A percentile compares a stretch with the other conserved stretches of the same genome.
phyloP scores from a whole-genome alignment of 768 basidiomycete species.

The Epithele typhae region DNA sequence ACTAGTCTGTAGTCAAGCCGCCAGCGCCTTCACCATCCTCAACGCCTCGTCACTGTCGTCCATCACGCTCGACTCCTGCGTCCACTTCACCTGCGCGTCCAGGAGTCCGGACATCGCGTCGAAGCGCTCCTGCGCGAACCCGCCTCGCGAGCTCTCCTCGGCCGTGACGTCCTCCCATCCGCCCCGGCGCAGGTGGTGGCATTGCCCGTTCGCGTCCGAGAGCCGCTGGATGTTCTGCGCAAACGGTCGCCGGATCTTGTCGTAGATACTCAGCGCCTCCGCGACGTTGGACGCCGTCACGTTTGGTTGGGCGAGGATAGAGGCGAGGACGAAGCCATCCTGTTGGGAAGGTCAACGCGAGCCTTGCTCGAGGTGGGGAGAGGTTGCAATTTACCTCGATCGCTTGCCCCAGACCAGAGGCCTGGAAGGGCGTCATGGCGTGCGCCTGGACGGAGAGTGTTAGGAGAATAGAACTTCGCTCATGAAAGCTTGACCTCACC shows the following conservation, averaged over 20 bases:
- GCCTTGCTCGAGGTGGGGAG: constrained; percentile 7
- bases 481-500: constrained; percentile 11
- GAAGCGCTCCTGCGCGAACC: background rate
- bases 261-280: background rate
- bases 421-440: constrained; percentile 15
- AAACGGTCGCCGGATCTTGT: constrained; percentile 2
- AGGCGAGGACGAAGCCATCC: background rate
- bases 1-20: too few relatives aligned
- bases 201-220: background rate
- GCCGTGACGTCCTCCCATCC: background rate
- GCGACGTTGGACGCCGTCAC: background rate
- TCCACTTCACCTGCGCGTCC: background rate
- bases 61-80: background rate
- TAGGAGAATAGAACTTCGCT: background rate
- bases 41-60: background rate
- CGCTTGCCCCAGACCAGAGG: constrained; percentile 15
- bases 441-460: constrained; percentile 3
- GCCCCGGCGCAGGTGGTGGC: background rate
- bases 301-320: background rate
- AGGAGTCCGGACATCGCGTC: background rate
- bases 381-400: constrained; percentile 10
- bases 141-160: background rate
- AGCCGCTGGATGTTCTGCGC: constrained; percentile 11
- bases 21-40: background rate
- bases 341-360: background rate